phyloP scores from a whole-genome alignment of 352 stramenopile genomes.

The Lagenidium giganteum region DNA sequence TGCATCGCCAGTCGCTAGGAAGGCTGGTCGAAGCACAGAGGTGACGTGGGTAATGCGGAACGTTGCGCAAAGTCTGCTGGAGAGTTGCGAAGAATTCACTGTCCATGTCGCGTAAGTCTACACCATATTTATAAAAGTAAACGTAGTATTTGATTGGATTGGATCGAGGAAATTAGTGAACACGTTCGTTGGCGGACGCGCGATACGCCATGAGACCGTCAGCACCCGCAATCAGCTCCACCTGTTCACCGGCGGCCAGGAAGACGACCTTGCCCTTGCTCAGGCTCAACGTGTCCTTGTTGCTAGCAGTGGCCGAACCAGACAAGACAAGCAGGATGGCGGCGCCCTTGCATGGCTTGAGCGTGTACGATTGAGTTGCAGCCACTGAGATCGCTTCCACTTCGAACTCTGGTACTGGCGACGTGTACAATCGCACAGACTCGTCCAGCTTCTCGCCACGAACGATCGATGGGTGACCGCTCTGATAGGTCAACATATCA shows the following conservation, averaged over 20 bases:
- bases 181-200: constrained; percentile 46
- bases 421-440: constrained; percentile 79
- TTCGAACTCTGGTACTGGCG: constrained; percentile 90
- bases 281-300: constrained; percentile 1
- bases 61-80: constrained; percentile 58
- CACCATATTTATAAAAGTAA: too few relatives aligned
- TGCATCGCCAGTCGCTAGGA: not conserved
- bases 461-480: constrained; percentile 43
- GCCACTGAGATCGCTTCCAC: constrained; percentile 62
- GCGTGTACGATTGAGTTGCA: constrained; percentile 23
- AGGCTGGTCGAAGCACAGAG: constrained; percentile 18
- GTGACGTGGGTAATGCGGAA: constrained; percentile 77
- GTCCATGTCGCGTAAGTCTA: too few relatives aligned
- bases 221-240: constrained; percentile 30
- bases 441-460: constrained; percentile 45
- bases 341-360: constrained; percentile 31
- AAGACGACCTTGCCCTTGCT: constrained; percentile 47
- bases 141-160: too few relatives aligned
- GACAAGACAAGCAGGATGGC: constrained; percentile 51
- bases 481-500: constrained; percentile 97
- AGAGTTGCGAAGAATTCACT: constrained; percentile 44
- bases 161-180: too few relatives aligned
- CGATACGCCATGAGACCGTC: constrained; percentile 38
- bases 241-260: constrained; percentile 32
- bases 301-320: too few relatives aligned